These are phyloP conservation scores for Capsicum pubescens DNA, from an alignment of 257 asterid genomes.

Conservation along the genomic window DNA sequence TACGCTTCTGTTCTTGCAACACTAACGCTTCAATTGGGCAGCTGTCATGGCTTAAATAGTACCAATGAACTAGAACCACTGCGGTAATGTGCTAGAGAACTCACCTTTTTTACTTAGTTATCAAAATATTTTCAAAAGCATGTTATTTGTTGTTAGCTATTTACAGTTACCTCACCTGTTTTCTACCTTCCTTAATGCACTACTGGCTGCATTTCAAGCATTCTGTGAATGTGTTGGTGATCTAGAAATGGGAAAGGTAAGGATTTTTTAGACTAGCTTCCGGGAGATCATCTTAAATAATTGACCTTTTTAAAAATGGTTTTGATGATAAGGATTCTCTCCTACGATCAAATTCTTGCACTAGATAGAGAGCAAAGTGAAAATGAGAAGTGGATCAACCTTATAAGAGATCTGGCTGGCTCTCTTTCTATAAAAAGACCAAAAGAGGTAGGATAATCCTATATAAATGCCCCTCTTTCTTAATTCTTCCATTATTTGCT, in stretches of 20 bases:
- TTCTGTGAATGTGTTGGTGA: conserved; percentile 99
- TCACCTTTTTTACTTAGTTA: conserved; percentile 22
- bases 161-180: conserved; percentile 11
- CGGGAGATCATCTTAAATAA: neutral
- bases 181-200: conserved; percentile 45
- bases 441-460: conserved; percentile 64
- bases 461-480: neutral
- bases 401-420: conserved; percentile 91
- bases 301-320: neutral
- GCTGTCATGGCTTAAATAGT: conserved; percentile 75
- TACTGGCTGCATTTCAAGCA: conserved; percentile 83
- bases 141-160: neutral
- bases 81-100: conserved; percentile 53
- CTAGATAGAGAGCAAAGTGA: conserved; percentile 81
- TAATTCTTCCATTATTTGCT: neutral
- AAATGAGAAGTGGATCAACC: conserved; percentile 86
- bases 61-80: conserved; percentile 85
- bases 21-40: conserved; percentile 88
- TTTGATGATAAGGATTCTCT: conserved; percentile 21
- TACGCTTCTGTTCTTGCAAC: conserved; percentile 93
- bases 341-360: conserved; percentile 73
- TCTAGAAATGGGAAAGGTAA: conserved; percentile 99
- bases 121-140: conserved; percentile 33
- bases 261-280: conserved; percentile 33
- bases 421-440: conserved; percentile 93